Percentiles rank a stretch among this genome's conserved stretches.
Conservation (phyloP, 495 filamentous ascomycete genomes). For the Talaromyces adpressus region DNA sequence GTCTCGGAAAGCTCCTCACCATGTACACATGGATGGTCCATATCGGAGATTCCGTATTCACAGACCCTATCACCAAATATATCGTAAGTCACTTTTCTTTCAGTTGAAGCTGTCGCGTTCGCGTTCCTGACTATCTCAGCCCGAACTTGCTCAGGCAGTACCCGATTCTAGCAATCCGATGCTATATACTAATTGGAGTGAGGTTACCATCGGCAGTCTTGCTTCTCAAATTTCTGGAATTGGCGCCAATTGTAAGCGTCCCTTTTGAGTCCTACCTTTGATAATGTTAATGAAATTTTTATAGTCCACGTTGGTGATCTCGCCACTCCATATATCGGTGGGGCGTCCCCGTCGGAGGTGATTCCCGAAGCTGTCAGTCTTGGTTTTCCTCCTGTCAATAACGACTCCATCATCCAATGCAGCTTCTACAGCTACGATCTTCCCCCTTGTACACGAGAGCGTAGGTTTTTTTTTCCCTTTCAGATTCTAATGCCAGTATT, state of each 20-base stretch:
- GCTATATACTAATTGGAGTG: constrained; percentile 33
- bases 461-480: constrained; percentile 9
- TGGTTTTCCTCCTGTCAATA: constrained; percentile 17
- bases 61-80: constrained; percentile 37
- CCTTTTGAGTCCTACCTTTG: background rate
- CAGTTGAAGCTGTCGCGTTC: constrained; percentile 23
- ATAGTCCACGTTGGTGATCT: constrained; percentile 7
- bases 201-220: constrained; percentile 46
- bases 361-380: constrained; percentile 21
- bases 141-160: constrained; percentile 21
- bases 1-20: constrained; percentile 43
- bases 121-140: constrained; percentile 8
- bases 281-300: constrained; percentile 13
- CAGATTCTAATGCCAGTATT: background rate
- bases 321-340: background rate
- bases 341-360: constrained; percentile 15
- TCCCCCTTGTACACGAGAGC: constrained; percentile 15
- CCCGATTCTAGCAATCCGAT: background rate
- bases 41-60: constrained; percentile 33
- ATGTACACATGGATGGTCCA: constrained; percentile 40
- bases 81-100: constrained; percentile 29
- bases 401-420: background rate
- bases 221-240: constrained; percentile 47
- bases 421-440: background rate
- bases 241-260: constrained; percentile 31